phyloP scores from a whole-genome alignment of 2,329 filamentous ascomycete genomes.

The Diplodia mutila region DNA sequence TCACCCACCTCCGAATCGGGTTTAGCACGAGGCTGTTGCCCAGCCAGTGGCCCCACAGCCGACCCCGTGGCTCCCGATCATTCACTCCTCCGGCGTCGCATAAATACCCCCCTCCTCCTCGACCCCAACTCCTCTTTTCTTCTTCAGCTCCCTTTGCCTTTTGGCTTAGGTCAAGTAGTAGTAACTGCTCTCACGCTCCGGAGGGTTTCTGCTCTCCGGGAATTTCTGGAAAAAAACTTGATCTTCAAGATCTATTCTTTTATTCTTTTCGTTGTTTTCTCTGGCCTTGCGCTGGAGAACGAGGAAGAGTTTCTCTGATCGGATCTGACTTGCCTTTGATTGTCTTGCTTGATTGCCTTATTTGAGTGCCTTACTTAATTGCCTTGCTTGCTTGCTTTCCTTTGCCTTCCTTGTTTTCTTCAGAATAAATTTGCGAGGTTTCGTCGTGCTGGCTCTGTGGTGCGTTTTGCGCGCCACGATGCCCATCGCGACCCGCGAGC shows the following conservation, averaged over 20 bases:
- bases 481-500: not conserved
- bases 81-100: not conserved
- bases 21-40: not conserved
- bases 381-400: not conserved
- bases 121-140: not conserved
- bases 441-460: not conserved
- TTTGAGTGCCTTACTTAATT: not conserved
- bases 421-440: not conserved
- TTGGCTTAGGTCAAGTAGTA: not conserved
- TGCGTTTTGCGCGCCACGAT: not conserved
- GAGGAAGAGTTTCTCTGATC: not conserved
- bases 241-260: too few relatives aligned
- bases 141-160: not conserved
- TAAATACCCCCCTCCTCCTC: not conserved
- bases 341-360: not conserved
- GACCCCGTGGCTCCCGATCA: not conserved
- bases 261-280: too few relatives aligned
- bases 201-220: too few relatives aligned
- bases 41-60: not conserved
- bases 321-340: not conserved
- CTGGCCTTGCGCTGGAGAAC: too few relatives aligned
- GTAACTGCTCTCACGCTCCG: too few relatives aligned
- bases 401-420: too few relatives aligned
- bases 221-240: too few relatives aligned
- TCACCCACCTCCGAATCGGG: not conserved